Evolutionary conservation across 495 filamentous ascomycete genomes (phyloP).

Genomic region (Tetracladium marchalianum): DNA sequence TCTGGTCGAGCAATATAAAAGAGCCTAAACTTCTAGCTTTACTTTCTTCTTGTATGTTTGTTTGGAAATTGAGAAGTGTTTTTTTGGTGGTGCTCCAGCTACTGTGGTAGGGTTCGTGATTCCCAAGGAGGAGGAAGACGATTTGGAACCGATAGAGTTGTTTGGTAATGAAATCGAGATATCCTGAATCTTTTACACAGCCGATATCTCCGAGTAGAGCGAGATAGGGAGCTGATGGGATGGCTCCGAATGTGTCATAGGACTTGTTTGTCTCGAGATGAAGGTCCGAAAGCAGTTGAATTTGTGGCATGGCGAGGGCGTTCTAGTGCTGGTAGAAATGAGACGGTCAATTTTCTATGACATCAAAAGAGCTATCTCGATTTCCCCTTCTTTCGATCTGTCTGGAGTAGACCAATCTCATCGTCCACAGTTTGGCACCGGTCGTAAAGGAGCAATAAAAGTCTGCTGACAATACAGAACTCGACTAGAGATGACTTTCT

Average conservation of each 20-base stretch:
- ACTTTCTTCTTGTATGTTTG: slow-evolving; percentile 8
- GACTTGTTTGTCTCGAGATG: slow-evolving; percentile 38
- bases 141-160: slow-evolving; percentile 35
- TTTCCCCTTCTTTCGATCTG: no score
- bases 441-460: no score
- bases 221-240: slow-evolving; percentile 36
- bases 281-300: slow-evolving; percentile 50
- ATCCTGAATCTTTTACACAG: slow-evolving; percentile 29
- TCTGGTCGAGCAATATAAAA: slow-evolving; percentile 38
- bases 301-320: slow-evolving; percentile 3
- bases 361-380: no score
- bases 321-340: not conserved
- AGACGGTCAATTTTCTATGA: no score
- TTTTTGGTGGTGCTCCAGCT: slow-evolving; percentile 24
- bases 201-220: slow-evolving; percentile 51
- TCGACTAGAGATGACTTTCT: no score
- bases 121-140: slow-evolving; percentile 45
- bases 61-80: slow-evolving; percentile 18
- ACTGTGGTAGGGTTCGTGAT: slow-evolving; percentile 45
- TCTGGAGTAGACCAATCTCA: no score
- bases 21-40: slow-evolving; percentile 21
- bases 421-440: no score
- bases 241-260: slow-evolving; percentile 38
- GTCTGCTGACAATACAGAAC: no score
- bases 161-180: slow-evolving; percentile 29